A percentile compares a stretch with the other conserved stretches of the same genome.
Evolutionary conservation across 1,139 yeast genomes (phyloP).

Genomic region (Taphrina communis): DNA sequence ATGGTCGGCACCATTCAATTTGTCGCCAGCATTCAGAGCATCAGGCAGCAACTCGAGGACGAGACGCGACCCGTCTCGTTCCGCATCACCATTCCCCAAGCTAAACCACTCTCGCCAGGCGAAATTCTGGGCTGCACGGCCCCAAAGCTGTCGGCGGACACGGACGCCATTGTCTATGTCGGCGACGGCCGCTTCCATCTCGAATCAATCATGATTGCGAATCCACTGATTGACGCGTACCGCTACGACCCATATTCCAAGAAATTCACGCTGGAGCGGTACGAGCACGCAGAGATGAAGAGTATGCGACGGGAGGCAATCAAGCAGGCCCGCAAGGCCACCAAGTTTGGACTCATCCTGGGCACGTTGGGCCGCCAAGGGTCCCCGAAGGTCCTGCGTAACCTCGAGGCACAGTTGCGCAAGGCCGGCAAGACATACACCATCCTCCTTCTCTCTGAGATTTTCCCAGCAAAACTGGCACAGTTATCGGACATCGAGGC

Average conservation of each 20-base stretch:
- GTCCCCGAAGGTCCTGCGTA: conserved; percentile 65
- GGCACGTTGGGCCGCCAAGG: conserved; percentile 99
- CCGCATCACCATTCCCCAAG: conserved; percentile 79
- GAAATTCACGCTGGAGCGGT: conserved; percentile 84
- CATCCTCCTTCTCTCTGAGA: conserved; percentile 84
- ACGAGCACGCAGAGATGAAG: conserved; percentile 83
- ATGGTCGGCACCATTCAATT: conserved; percentile 95
- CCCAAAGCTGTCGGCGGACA: conserved; percentile 68
- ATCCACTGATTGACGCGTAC: conserved; percentile 88
- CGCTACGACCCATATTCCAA: conserved; percentile 94
- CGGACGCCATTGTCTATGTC: conserved; percentile 81
- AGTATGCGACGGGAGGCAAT: conserved; percentile 77
- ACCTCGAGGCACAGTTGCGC: conserved; percentile 58
- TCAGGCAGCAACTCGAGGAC: conserved; percentile 60
- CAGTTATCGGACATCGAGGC: conserved; percentile 94
- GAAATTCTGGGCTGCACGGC: conserved; percentile 97
- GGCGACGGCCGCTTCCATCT: conserved; percentile 98
- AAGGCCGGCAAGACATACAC: conserved; percentile 70
- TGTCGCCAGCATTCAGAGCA: conserved; percentile 88
- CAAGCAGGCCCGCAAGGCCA: conserved; percentile 56
- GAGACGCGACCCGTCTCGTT: conserved; percentile 49
- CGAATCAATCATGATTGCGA: conserved; percentile 96
- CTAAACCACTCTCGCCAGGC: conserved; percentile 90
- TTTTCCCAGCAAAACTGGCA: conserved; percentile 91
- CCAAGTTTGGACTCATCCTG: conserved; percentile 78